phyloP scores from a whole-genome alignment of 805 yeast species.

The Zygotorulaspora chibaensis region DNA sequence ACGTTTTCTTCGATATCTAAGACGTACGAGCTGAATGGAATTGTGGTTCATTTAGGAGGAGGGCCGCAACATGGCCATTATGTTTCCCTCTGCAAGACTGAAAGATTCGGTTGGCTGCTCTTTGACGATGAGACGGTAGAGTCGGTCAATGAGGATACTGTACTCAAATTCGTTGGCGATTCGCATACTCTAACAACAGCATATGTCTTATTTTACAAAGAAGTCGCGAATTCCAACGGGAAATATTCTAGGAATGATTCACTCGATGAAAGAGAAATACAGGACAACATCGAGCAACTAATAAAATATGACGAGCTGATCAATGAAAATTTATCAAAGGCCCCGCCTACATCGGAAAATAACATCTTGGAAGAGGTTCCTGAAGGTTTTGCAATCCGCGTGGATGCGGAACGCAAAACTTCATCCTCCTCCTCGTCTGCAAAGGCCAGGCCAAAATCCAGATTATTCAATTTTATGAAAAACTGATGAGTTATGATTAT shows the following conservation, averaged over 20 bases:
- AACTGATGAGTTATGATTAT: constrained; percentile 1
- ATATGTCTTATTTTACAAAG: constrained; percentile 78
- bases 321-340: constrained; percentile 10
- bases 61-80: constrained; percentile 98
- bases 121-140: constrained; percentile 97
- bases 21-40: constrained; percentile 75
- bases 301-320: constrained; percentile 25
- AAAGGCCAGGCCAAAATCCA: constrained; percentile 23
- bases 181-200: constrained; percentile 87
- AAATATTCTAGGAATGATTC: background rate
- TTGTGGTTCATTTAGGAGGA: constrained; percentile 93
- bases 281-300: constrained; percentile 22
- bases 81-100: constrained; percentile 77
- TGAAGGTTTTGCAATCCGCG: constrained; percentile 6
- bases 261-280: constrained; percentile 8
- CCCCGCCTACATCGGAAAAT: constrained; percentile 5
- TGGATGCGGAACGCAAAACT: constrained; percentile 9
- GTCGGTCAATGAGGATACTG: constrained; percentile 75
- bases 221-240: constrained; percentile 33
- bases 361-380: constrained; percentile 14
- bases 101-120: constrained; percentile 77
- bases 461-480: constrained; percentile 26
- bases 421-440: constrained; percentile 11
- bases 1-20: constrained; percentile 42
- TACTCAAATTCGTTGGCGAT: constrained; percentile 82